Evolutionary conservation across 805 yeast species (phyloP).

Genomic region (Blastobotrys chiropterorum): DNA sequence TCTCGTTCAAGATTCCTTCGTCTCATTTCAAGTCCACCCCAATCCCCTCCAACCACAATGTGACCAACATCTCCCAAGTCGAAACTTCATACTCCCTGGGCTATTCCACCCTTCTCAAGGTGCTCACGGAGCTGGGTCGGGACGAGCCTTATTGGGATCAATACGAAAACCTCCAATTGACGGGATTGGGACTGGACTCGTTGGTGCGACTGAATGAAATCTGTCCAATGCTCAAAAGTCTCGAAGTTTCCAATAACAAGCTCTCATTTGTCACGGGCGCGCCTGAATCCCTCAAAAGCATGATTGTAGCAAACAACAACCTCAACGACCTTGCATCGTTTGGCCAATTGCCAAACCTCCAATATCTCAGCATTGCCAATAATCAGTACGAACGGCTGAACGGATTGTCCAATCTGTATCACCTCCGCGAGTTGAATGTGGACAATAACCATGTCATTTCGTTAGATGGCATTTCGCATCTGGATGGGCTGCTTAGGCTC

Average conservation of each 20-base stretch:
- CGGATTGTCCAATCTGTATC: conserved; percentile 33
- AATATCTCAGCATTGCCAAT: conserved; percentile 35
- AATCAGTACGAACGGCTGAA: conserved; percentile 35
- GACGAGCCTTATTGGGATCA: conserved; percentile 38
- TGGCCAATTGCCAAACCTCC: conserved; percentile 37
- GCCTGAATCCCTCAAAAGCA: conserved; percentile 34
- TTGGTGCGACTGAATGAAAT: conserved; percentile 37
- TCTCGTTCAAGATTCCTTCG: conserved; percentile 7
- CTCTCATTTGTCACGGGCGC: conserved; percentile 41
- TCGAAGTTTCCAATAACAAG: conserved; percentile 37
- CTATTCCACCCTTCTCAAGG: conserved; percentile 36
- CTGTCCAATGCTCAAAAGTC: conserved; percentile 36
- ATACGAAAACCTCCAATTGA: conserved; percentile 32
- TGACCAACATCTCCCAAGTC: conserved; percentile 38
- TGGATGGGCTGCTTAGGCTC: conserved; percentile 30
- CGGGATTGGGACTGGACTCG: conserved; percentile 33
- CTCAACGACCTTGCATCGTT: conserved; percentile 41
- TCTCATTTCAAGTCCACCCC: background rate
- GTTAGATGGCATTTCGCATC: conserved; percentile 35
- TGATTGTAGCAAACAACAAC: conserved; percentile 35
- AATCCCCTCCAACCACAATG: conserved; percentile 20
- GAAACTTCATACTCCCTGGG: conserved; percentile 40
- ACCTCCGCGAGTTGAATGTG: conserved; percentile 39
- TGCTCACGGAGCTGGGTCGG: conserved; percentile 36
- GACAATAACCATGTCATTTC: conserved; percentile 35